Conservation (phyloP, 352 stramenopile genomes). For the Phytophthora pseudosyringae region DNA sequence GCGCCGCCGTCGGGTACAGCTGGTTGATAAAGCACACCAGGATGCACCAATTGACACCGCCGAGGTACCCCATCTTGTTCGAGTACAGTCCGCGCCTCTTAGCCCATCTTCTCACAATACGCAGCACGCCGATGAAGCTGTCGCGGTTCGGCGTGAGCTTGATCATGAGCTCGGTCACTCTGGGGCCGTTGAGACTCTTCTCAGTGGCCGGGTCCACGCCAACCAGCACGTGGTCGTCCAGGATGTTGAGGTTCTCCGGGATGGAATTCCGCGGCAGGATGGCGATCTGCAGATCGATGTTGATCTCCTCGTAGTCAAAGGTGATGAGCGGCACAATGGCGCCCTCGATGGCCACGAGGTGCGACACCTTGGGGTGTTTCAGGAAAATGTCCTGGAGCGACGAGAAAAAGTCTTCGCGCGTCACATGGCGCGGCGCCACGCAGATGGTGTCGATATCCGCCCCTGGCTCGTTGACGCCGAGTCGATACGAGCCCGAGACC, state of each 20-base stretch:
- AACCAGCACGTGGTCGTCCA: constrained; percentile 90
- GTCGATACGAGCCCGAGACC: constrained; percentile 93
- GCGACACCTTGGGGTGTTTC: constrained; percentile 92
- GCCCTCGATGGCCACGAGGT: constrained; percentile 84
- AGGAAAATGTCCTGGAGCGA: constrained; percentile 93
- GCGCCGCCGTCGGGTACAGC: constrained; percentile 86
- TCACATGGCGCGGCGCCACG: constrained; percentile 95
- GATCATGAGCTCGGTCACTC: constrained; percentile 93
- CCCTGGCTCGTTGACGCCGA: constrained; percentile 97
- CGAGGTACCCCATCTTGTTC: constrained; percentile 99
- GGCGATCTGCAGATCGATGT: constrained; percentile 99
- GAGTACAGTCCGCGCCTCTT: constrained; percentile 97
- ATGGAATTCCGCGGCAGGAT: constrained; percentile 93
- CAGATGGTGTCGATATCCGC: constrained; percentile 99
- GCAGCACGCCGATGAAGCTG: constrained; percentile 89
- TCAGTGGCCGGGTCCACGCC: constrained; percentile 88
- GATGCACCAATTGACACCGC: constrained; percentile 99
- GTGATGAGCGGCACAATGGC: constrained; percentile 98
- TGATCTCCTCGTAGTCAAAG: constrained; percentile 99
- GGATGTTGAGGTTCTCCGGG: constrained; percentile 89
- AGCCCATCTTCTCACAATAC: constrained; percentile 88
- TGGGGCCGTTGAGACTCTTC: constrained; percentile 90
- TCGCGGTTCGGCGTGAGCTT: constrained; percentile 88
- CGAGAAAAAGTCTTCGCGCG: constrained; percentile 97
- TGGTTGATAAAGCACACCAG: constrained; percentile 97